Evolutionary conservation across 2,329 filamentous ascomycete genomes (phyloP), one percentile per base, ranked within the genome.

Genomic region (Colletotrichum sidae): DNA sequence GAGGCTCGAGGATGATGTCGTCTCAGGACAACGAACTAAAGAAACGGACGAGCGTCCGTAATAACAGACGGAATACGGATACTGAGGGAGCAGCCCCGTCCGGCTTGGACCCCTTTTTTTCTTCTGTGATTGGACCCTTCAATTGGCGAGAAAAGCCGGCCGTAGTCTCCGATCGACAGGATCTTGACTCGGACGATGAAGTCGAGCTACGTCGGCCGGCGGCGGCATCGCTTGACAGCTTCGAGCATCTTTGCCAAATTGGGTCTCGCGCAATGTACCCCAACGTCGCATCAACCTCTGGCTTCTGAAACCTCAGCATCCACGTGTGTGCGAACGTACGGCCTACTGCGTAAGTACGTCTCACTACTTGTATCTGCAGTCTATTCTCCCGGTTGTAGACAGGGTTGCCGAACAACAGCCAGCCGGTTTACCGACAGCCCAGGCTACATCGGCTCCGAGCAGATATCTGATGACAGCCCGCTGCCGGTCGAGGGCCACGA

Each of bases 131-230:
- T n/a, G n/a, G n/a, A 15, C 37, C 41, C 46, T 51, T 35, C 46
- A 10, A 42, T 62, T 62, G 41, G 46, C 17, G 58, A 33, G 46
- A 52, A 52, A 62, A 17, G 35, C 47, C 49, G 46, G 46, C 52
- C 8, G 58, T 44, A n/a, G 50, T 55, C 17, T 52, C 10, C 37
- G 52, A 65, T 55, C 51, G 51, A 33, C 51, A 47, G 37, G 46
- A 65, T 46, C 62, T 65, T 65, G 62, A 65, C 62, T 65, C 58
- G 58, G 39, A 55, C 52, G 46, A 45, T 42, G 47, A 56, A 13
- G 46, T 41, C 17, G 58, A 61, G 41, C 58, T 52, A 39, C 41
- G 13, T 52, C 38, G 11, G 49, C 47, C 38, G 12, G 37, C 55
- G 17, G 44, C 15, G 44, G 55, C 49, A 8, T 50, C 56, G 41